Percentiles rank a stretch among this genome's conserved stretches.
phyloP scores from a whole-genome alignment of 2,329 filamentous ascomycete genomes.

The Clonostachys rosea region DNA sequence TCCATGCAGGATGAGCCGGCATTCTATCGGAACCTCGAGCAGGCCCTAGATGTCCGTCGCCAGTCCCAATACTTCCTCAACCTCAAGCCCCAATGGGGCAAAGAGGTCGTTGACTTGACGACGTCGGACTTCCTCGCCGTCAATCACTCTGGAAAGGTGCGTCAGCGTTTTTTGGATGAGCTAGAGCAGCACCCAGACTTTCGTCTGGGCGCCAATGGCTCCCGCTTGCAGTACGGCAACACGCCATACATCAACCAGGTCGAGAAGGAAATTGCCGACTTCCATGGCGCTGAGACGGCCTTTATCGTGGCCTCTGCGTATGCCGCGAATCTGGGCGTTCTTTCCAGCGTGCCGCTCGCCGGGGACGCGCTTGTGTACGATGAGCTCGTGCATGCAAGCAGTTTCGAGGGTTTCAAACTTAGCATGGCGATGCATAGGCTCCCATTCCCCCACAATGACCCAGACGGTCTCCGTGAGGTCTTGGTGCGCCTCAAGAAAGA shows the following conservation, averaged over 20 bases:
- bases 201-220: slow-evolving; percentile 45
- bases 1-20: neutral
- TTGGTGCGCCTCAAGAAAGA: slow-evolving; percentile 19
- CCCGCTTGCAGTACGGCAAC: slow-evolving; percentile 62
- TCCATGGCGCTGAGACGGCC: slow-evolving; percentile 53
- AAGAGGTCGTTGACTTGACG: slow-evolving; percentile 45
- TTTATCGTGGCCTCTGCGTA: slow-evolving; percentile 58
- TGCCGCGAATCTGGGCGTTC: slow-evolving; percentile 47
- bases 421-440: slow-evolving; percentile 40
- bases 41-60: slow-evolving; percentile 18
- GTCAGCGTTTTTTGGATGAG: slow-evolving; percentile 39
- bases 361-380: slow-evolving; percentile 59
- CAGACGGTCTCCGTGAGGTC: slow-evolving; percentile 23
- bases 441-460: slow-evolving; percentile 39
- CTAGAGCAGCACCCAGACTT: slow-evolving; percentile 35
- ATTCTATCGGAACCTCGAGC: slow-evolving; percentile 18
- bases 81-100: slow-evolving; percentile 3
- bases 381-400: slow-evolving; percentile 62
- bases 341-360: slow-evolving; percentile 40
- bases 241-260: slow-evolving; percentile 46
- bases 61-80: slow-evolving; percentile 15
- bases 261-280: slow-evolving; percentile 56
- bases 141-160: slow-evolving; percentile 38
- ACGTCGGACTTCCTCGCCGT: slow-evolving; percentile 64
- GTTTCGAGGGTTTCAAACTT: slow-evolving; percentile 57